Conservation (phyloP, 1,284 basidiomycete genomes). For the Austropuccinia psidii region DNA sequence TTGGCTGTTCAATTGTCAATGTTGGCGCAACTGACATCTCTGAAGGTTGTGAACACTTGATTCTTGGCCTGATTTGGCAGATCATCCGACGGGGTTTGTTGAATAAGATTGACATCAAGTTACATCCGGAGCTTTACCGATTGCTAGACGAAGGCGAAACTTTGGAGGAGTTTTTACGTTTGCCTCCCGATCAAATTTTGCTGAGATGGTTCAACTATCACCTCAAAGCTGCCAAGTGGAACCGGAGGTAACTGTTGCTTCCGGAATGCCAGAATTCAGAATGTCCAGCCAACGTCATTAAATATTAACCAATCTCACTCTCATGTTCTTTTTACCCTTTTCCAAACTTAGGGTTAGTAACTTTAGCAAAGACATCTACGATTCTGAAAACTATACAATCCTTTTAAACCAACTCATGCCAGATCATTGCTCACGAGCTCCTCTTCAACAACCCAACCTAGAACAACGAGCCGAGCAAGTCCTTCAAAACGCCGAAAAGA, state of each 20-base stretch:
- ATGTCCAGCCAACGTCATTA: not conserved
- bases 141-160: constrained; percentile 48
- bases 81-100: constrained; percentile 47
- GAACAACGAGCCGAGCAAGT: constrained; percentile 47
- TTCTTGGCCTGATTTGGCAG: constrained; percentile 48
- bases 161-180: constrained; percentile 47
- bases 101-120: constrained; percentile 48
- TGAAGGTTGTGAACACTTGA: constrained; percentile 48
- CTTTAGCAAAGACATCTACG: constrained; percentile 35
- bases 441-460: constrained; percentile 46
- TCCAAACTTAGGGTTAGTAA: constrained; percentile 47
- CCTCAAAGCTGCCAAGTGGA: constrained; percentile 47
- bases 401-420: constrained; percentile 39
- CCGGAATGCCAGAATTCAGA: not conserved
- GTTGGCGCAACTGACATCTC: constrained; percentile 48
- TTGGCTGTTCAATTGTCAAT: constrained; percentile 48
- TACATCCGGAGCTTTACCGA: constrained; percentile 48
- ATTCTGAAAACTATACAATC: constrained; percentile 32
- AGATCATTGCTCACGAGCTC: constrained; percentile 45
- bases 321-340: not conserved
- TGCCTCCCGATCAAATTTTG: constrained; percentile 48
- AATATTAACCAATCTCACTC: not conserved
- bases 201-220: constrained; percentile 49
- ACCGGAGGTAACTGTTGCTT: constrained; percentile 21
- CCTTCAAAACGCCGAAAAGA: constrained; percentile 47